Conservation (phyloP, 2,329 filamentous ascomycete genomes). For the Stagonosporopsis tanaceti region DNA sequence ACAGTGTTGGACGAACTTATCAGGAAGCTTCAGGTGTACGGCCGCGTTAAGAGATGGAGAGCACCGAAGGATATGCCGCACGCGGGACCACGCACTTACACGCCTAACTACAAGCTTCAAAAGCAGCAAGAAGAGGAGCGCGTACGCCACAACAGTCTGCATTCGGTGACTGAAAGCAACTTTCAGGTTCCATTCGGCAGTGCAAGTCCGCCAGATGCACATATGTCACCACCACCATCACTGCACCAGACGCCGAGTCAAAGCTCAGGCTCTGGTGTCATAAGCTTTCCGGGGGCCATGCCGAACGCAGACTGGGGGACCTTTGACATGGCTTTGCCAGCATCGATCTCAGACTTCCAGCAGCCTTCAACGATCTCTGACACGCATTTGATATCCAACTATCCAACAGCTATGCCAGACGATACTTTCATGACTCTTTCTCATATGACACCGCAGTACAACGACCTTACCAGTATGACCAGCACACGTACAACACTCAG, state of each 20-base stretch:
- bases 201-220: neutral
- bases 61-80: conserved; percentile 58
- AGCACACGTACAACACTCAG: neutral
- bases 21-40: conserved; percentile 67
- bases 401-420: neutral
- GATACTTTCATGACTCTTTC: neutral
- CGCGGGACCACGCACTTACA: conserved; percentile 42
- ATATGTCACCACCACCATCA: conserved; percentile 12
- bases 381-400: conserved; percentile 11
- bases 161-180: conserved; percentile 4
- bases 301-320: conserved; percentile 37
- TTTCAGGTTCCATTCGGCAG: conserved; percentile 2
- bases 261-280: conserved; percentile 1
- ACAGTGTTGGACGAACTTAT: conserved; percentile 69
- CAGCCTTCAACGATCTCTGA: conserved; percentile 9
- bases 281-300: conserved; percentile 34
- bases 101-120: conserved; percentile 26
- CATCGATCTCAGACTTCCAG: conserved; percentile 10
- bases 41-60: conserved; percentile 65
- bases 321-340: conserved; percentile 25
- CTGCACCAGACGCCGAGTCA: conserved; percentile 9
- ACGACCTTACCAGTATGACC: conserved; percentile 5
- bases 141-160: conserved; percentile 8
- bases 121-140: conserved; percentile 21
- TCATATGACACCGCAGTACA: neutral